A percentile compares a stretch with the other conserved stretches of the same genome.
Conservation (phyloP, 179 eudicot genomes). For the Corrigiola litoralis region DNA sequence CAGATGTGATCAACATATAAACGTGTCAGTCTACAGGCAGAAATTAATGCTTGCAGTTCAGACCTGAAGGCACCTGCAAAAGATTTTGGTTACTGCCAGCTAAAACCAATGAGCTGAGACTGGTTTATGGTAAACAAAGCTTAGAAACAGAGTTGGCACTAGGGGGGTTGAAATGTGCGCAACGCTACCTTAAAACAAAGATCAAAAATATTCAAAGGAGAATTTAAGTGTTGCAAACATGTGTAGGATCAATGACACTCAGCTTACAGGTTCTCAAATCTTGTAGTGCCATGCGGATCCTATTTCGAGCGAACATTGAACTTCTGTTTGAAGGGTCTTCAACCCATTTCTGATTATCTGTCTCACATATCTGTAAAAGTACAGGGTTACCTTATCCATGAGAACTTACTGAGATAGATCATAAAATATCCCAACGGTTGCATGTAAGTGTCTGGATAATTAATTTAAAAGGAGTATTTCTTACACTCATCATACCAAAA, state of each 20-base stretch:
- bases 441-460: no score
- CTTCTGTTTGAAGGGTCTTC: conserved; percentile 91
- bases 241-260: no score
- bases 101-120: background rate
- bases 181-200: no score
- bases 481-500: no score
- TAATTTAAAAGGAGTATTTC: no score
- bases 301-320: conserved; percentile 65
- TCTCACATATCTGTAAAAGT: conserved; percentile 63
- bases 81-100: background rate
- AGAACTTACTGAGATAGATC: background rate
- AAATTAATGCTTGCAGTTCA: conserved; percentile 62
- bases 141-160: no score
- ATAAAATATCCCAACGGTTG: no score
- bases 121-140: no score
- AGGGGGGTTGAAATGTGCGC: no score
- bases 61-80: conserved; percentile 61
- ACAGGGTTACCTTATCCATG: background rate
- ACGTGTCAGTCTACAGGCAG: conserved; percentile 68
- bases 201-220: no score
- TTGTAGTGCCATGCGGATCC: conserved; percentile 65
- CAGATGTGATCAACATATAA: conserved; percentile 59
- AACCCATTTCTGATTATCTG: conserved; percentile 70
- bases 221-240: no score
- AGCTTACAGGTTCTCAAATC: conserved; percentile 57